Percentiles rank a stretch among this genome's conserved stretches.
Conservation (phyloP, 768 basidiomycete species). For the Botryobasidium botryosum region DNA sequence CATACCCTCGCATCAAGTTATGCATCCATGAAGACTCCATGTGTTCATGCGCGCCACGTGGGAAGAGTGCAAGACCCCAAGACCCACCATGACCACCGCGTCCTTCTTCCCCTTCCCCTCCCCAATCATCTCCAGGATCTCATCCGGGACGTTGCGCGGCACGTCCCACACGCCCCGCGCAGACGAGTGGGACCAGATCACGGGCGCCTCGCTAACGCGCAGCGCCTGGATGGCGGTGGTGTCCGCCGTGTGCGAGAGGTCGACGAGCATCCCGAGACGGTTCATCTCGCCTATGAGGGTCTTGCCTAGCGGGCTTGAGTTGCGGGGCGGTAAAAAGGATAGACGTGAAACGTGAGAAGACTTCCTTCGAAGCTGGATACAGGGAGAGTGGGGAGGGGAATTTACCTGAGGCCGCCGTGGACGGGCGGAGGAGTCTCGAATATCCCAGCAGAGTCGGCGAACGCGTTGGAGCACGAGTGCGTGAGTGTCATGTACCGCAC, state of each 20-base stretch:
- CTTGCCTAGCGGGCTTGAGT: slow-evolving; percentile 50
- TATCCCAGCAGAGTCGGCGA: slow-evolving; percentile 67
- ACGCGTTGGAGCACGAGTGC: slow-evolving; percentile 79
- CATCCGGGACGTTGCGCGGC: slow-evolving; percentile 58
- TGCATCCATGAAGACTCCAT: too few relatives aligned
- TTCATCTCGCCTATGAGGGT: slow-evolving; percentile 82
- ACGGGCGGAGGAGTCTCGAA: slow-evolving; percentile 34
- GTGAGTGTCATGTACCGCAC: slow-evolving; percentile 92
- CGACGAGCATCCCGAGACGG: slow-evolving; percentile 79
- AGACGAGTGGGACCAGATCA: slow-evolving; percentile 90
- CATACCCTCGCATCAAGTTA: too few relatives aligned
- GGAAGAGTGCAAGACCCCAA: too few relatives aligned
- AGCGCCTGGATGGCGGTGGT: slow-evolving; percentile 71
- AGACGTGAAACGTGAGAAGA: too few relatives aligned
- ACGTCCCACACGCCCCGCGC: slow-evolving; percentile 66
- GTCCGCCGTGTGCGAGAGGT: slow-evolving; percentile 86
- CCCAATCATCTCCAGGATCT: slow-evolving; percentile 56
- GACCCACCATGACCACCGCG: slow-evolving; percentile 69
- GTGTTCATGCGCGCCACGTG: too few relatives aligned
- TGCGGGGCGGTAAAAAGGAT: too few relatives aligned
- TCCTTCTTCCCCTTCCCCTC: slow-evolving; percentile 48
- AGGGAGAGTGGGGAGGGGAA: too few relatives aligned
- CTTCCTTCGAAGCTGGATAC: too few relatives aligned
- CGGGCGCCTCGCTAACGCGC: slow-evolving; percentile 41
- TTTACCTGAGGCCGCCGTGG: slow-evolving; percentile 55